These are phyloP conservation scores for Talaromyces ruber DNA, from an alignment of 495 filamentous ascomycete species.

Conservation along the genomic window DNA sequence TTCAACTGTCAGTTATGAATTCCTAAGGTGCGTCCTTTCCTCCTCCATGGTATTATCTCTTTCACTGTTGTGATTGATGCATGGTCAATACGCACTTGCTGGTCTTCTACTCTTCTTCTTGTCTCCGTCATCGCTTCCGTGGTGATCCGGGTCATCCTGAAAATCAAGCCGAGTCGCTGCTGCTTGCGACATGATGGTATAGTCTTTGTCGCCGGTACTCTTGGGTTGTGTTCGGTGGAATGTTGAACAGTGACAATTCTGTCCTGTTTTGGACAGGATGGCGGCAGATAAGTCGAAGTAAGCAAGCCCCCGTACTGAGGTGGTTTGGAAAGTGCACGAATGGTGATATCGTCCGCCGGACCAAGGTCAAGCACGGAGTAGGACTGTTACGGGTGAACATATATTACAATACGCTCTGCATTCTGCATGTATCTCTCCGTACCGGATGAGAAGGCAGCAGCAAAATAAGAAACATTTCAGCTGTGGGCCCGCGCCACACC, in stretches of 20 bases:
- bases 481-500: slow-evolving; percentile 1
- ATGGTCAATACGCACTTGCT: slow-evolving; percentile 52
- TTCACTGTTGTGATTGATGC: not conserved
- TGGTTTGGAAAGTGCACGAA: not conserved
- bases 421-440: too few relatives aligned
- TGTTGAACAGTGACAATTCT: slow-evolving; percentile 1
- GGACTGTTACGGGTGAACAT: not conserved
- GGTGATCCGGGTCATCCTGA: slow-evolving; percentile 39
- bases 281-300: not conserved
- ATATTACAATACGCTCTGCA: not conserved
- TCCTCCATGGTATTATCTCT: not conserved
- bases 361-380: not conserved
- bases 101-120: slow-evolving; percentile 86
- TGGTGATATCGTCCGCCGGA: not conserved
- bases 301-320: not conserved
- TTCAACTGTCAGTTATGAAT: slow-evolving; percentile 1
- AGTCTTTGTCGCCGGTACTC: not conserved
- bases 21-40: not conserved
- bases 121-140: slow-evolving; percentile 32
- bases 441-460: not conserved
- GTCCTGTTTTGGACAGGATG: slow-evolving; percentile 2
- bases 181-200: slow-evolving; percentile 38
- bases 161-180: slow-evolving; percentile 37
- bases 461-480: not conserved
- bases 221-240: not conserved